Evolutionary conservation across 2,329 filamentous ascomycete species (phyloP), one percentile per base, ranked within the genome.

Genomic region (Aspergillus carbonarius): DNA sequence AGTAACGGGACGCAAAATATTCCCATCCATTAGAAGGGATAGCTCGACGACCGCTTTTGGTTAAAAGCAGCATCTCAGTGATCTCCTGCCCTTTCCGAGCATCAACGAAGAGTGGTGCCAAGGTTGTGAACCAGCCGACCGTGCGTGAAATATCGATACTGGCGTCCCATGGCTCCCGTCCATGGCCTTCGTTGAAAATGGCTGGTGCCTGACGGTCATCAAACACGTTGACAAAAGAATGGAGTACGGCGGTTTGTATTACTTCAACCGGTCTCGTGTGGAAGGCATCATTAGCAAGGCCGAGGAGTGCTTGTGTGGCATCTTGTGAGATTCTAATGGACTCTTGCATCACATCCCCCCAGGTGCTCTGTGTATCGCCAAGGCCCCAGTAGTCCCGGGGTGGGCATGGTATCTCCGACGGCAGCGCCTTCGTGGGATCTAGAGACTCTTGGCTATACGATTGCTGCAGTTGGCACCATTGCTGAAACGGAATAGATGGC

Each of bases 391-490:
- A 59, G 39, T 40, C 30, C 5, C 32, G n/a, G 4, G 18, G 32
- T 1, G 32, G 12, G 2, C 17, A 13, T 20, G 34, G 49, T 3
- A 40, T 23, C n/a, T 27, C 17, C 20, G 34, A 25, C 23, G 49
- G 34, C 10, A 52, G 20, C 13, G 49, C 17, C 5, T 20, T 12
- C n/a, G 15, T 40, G 13, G 49, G 49, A 52, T 37, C 13, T 5
- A 57, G 30, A 2, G 8, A 10, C 9, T 34, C 34, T 2, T 5
- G 1, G 13, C 27, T 37, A 30, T 61, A 59, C 4, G 10, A 17
- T 17, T 51, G 20, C 30, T 66, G 60, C 32, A 65, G 23, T 2
- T 48, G 50, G 17, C 54, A 61, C 66, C 66, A 68, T n/a, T 50
- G 42, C 35, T 62, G 66, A 51, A 66, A 68, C 4, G 61, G 51